Evolutionary conservation across 2,329 filamentous ascomycete genomes (phyloP).

Genomic region (Chaetomiaceae sp.): DNA sequence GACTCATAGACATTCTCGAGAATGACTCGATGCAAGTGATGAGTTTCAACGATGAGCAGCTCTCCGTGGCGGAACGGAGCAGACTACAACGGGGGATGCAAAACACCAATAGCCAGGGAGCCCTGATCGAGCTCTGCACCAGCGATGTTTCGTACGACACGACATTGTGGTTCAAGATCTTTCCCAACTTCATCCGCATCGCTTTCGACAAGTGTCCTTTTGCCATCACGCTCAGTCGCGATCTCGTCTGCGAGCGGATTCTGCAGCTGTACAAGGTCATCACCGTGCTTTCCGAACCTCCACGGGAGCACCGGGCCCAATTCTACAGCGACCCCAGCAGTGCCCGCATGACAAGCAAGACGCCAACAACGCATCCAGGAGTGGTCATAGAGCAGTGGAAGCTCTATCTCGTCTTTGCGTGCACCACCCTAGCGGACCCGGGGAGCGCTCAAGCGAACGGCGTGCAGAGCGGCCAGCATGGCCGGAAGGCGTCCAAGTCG

Average conservation of each 20-base stretch:
- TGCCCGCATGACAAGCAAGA: slow-evolving; percentile 46
- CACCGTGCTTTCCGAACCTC: slow-evolving; percentile 69
- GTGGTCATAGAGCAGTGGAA: slow-evolving; percentile 97
- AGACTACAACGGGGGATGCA: slow-evolving; percentile 85
- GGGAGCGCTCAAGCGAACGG: slow-evolving; percentile 58
- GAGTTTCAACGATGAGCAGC: slow-evolving; percentile 84
- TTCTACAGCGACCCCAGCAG: slow-evolving; percentile 59
- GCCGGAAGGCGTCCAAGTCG: slow-evolving; percentile 71
- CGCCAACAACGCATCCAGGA: slow-evolving; percentile 70
- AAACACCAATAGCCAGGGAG: slow-evolving; percentile 76
- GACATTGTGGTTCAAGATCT: slow-evolving; percentile 96
- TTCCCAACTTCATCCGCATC: slow-evolving; percentile 88
- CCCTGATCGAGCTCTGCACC: slow-evolving; percentile 87
- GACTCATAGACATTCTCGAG: slow-evolving; percentile 89
- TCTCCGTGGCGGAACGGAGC: slow-evolving; percentile 88
- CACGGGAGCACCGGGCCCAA: slow-evolving; percentile 59
- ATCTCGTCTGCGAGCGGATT: slow-evolving; percentile 87
- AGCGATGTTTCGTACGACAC: slow-evolving; percentile 94
- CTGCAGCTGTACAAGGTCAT: slow-evolving; percentile 90
- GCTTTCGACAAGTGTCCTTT: slow-evolving; percentile 89
- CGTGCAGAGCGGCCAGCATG: slow-evolving; percentile 62
- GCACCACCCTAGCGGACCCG: slow-evolving; percentile 85
- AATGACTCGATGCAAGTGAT: slow-evolving; percentile 83
- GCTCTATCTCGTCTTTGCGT: slow-evolving; percentile 92
- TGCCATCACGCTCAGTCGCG: slow-evolving; percentile 82